A percentile compares a stretch with the other conserved stretches of the same genome.
phyloP scores from a whole-genome alignment of 73 alveolate genomes.

The Uronychia binucleata region DNA sequence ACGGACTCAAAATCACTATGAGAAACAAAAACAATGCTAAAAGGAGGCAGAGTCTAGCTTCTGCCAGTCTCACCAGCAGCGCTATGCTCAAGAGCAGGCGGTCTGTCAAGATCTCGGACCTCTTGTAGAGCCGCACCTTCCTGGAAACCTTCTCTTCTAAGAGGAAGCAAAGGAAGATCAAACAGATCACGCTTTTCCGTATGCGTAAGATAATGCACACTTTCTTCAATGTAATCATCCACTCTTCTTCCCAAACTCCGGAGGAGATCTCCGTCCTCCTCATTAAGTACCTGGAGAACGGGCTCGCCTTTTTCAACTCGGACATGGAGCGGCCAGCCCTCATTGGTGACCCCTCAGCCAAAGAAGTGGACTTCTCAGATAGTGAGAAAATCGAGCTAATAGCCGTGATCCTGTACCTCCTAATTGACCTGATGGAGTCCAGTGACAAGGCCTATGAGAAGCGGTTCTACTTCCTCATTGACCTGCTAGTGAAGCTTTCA shows the following conservation, averaged over 20 bases:
- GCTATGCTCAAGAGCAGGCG: neutral
- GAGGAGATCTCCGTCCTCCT: conserved; percentile 10
- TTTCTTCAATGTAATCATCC: conserved; percentile 14
- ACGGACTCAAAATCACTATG: conserved; percentile 20
- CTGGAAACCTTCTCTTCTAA: conserved; percentile 35
- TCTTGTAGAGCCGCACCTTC: conserved; percentile 29
- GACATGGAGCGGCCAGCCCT: conserved; percentile 46
- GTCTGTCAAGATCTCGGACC: conserved; percentile 38
- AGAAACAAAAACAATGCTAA: neutral
- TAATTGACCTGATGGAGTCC: conserved; percentile 24
- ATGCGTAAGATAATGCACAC: conserved; percentile 30
- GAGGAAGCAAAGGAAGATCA: conserved; percentile 17
- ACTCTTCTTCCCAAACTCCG: neutral
- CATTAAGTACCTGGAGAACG: conserved; percentile 39
- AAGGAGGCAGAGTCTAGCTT: neutral
- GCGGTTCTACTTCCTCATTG: conserved; percentile 40
- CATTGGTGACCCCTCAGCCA: conserved; percentile 3
- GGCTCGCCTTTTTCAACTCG: conserved; percentile 29
- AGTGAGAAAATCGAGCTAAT: conserved; percentile 1
- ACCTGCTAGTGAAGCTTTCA: conserved; percentile 25
- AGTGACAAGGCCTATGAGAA: conserved; percentile 14
- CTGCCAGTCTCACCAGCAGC: neutral
- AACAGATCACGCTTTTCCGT: conserved; percentile 20
- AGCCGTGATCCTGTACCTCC: conserved; percentile 19
- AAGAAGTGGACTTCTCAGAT: conserved; percentile 3